Evolutionary conservation across 495 filamentous ascomycete species (phyloP).

Genomic region (Xylaria scruposa): DNA sequence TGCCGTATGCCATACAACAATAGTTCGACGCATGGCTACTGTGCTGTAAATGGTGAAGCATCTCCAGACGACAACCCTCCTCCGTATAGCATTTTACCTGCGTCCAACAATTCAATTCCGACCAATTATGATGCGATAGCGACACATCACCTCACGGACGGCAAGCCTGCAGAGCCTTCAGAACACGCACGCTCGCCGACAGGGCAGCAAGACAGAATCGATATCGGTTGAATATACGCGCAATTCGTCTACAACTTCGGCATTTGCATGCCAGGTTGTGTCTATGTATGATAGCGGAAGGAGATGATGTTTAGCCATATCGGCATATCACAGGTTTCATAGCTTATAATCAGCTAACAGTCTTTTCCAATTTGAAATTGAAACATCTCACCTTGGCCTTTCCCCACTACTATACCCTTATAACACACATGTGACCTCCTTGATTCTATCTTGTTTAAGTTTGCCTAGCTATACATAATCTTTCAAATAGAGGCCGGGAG

Average conservation of each 20-base stretch:
- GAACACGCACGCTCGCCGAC: neutral
- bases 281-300: neutral
- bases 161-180: slow-evolving; percentile 4
- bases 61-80: slow-evolving; percentile 5
- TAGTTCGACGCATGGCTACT: slow-evolving; percentile 1
- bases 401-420: neutral
- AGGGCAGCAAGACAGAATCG: slow-evolving; percentile 3
- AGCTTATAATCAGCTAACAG: neutral
- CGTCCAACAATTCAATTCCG: slow-evolving; percentile 1
- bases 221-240: slow-evolving; percentile 7
- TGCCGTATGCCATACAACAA: neutral
- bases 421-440: slow-evolving; percentile 1
- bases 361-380: slow-evolving; percentile 2
- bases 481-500: neutral
- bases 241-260: slow-evolving; percentile 3
- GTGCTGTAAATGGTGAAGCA: slow-evolving; percentile 4
- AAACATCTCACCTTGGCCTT: neutral
- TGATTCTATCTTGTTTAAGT: neutral
- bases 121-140: neutral
- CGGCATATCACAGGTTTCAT: neutral
- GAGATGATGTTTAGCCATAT: neutral
- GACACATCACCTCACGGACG: slow-evolving; percentile 1
- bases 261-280: neutral
- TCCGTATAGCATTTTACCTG: slow-evolving; percentile 3
- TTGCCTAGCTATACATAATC: neutral